Percentiles rank a stretch among this genome's conserved stretches.
These are phyloP conservation scores for Lepiota subincarnata DNA, from an alignment of 768 basidiomycete genomes.

Conservation along the genomic window DNA sequence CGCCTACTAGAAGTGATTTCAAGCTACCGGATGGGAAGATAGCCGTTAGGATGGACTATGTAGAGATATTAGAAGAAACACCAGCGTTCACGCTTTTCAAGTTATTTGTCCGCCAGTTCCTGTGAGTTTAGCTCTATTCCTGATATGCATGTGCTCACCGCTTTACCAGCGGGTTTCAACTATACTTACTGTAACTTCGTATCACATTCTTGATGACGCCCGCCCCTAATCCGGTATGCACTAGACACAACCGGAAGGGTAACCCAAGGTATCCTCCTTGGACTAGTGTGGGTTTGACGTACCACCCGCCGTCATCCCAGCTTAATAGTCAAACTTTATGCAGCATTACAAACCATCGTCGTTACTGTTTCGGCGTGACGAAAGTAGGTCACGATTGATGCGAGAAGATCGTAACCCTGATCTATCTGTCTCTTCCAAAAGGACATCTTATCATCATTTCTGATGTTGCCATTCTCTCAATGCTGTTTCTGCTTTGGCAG, in stretches of 20 bases:
- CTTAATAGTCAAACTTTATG: constrained; percentile 4
- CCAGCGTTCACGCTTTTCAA: constrained; percentile 48
- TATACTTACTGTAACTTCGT: constrained; percentile 38
- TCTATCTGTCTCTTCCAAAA: constrained; percentile 11
- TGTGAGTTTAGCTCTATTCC: constrained; percentile 27
- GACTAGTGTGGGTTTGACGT: constrained; percentile 34
- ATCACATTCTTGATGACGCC: not conserved
- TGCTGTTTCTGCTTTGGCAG: constrained; percentile 30
- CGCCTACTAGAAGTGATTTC: constrained; percentile 37
- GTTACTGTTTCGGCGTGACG: constrained; percentile 39
- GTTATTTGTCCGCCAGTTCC: constrained; percentile 44
- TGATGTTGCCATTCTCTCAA: constrained; percentile 35
- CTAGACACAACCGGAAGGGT: constrained; percentile 42
- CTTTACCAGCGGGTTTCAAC: constrained; percentile 35
- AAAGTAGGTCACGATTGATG: constrained; percentile 27
- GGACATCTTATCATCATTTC: constrained; percentile 36
- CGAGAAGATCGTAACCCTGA: not conserved
- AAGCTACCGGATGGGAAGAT: constrained; percentile 39
- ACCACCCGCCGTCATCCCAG: not conserved
- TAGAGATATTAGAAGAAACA: constrained; percentile 45
- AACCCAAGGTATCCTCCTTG: constrained; percentile 39
- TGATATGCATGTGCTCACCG: not conserved
- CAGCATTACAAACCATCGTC: constrained; percentile 44
- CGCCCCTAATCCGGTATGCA: not conserved
- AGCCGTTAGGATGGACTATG: constrained; percentile 39